A percentile compares a stretch with the other conserved stretches of the same genome.
phyloP scores from a whole-genome alignment of 208 protist species.

The Acanthamoeba healyi region DNA sequence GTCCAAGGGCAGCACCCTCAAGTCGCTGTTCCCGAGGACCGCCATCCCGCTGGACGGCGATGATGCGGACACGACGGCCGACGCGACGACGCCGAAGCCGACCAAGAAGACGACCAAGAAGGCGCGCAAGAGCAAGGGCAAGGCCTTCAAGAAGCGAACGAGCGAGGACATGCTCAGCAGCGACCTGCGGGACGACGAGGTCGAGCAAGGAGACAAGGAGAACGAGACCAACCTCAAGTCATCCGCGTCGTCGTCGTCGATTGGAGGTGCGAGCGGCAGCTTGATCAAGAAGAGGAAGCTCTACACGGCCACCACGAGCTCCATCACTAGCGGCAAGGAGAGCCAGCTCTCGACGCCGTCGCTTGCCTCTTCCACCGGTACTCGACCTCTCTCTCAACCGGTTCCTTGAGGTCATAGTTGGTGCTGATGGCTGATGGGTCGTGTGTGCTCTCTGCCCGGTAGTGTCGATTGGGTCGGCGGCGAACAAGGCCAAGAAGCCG shows the following conservation, averaged over 20 bases:
- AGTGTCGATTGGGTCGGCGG: background rate
- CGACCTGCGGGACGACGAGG: background rate
- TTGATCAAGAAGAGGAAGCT: constrained; percentile 27
- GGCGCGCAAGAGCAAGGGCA: constrained; percentile 29
- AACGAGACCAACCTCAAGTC: background rate
- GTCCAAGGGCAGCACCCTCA: constrained; percentile 61
- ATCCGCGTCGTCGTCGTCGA: background rate
- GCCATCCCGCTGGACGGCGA: background rate
- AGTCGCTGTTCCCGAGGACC: constrained; percentile 39
- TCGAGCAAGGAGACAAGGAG: background rate
- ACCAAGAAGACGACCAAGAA: background rate
- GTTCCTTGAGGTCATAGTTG: background rate
- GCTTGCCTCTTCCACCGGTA: constrained; percentile 34
- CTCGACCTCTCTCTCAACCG: background rate
- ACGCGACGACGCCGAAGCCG: background rate
- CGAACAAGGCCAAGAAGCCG: constrained; percentile 13
- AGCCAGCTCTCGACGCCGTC: background rate
- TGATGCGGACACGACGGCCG: background rate
- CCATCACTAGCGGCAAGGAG: background rate
- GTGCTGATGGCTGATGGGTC: background rate
- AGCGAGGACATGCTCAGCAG: constrained; percentile 41
- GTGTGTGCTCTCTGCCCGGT: background rate
- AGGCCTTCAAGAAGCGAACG: constrained; percentile 15
- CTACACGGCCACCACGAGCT: background rate
- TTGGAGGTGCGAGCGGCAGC: background rate